Evolutionary conservation across 345 rosid genomes (phyloP).

Genomic region (Linum usitatissimum): DNA sequence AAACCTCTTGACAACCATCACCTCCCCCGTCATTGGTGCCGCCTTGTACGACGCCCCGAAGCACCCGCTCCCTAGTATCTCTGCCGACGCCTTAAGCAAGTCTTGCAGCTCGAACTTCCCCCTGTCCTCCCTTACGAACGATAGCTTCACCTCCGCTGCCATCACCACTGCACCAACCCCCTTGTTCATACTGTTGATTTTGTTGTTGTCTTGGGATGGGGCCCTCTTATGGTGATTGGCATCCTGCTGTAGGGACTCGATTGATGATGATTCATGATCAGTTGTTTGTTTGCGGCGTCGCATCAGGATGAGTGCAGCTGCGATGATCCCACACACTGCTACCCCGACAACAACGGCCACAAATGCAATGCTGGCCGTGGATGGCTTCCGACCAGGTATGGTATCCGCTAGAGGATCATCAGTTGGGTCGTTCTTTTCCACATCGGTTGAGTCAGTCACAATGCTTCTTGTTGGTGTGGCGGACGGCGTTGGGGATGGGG

Average conservation of each 20-base stretch:
- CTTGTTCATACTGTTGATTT: neutral
- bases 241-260: conserved; percentile 36
- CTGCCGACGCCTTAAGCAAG: conserved; percentile 75
- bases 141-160: conserved; percentile 27
- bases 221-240: conserved; percentile 32
- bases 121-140: conserved; percentile 56
- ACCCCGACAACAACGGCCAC: conserved; percentile 18
- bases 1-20: conserved; percentile 83
- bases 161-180: conserved; percentile 18
- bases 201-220: conserved; percentile 2
- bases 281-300: conserved; percentile 7
- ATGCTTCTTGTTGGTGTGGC: neutral
- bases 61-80: conserved; percentile 78
- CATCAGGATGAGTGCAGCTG: conserved; percentile 8
- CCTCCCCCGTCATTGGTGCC: conserved; percentile 25
- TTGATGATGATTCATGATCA: conserved; percentile 7
- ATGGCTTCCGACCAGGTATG: conserved; percentile 1
- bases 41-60: conserved; percentile 82
- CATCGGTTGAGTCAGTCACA: neutral
- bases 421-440: neutral
- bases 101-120: conserved; percentile 68
- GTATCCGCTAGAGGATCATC: neutral
- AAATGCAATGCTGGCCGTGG: conserved; percentile 14
- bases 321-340: conserved; percentile 16
- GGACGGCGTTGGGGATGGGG: neutral